Base-by-base conservation (phyloP, 441 rosid genomes). In the Manihot esculenta region DNA sequence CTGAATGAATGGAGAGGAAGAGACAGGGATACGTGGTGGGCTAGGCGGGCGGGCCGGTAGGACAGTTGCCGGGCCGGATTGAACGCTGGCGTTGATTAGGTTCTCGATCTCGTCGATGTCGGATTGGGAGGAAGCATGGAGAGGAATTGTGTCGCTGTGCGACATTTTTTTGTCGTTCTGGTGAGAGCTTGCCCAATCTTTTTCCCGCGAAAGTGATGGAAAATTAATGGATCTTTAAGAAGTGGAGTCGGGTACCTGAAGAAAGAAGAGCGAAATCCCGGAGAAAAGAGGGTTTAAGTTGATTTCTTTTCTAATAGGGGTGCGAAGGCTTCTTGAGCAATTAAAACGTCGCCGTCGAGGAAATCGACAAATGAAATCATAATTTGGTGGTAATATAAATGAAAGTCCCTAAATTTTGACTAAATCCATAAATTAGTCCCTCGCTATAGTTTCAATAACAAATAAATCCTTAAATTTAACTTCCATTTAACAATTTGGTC, bases 81-180 rank as follows among this genome's bases (percentile, higher is more conserved):
- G 90, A 70, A 89, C 87, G 80, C 86, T 84, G 75, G 81, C 87
- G 83, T 86, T 74, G 71, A 92, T 90, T 64, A 92, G 87, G 80
- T 86, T 88, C 79, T 90, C 94, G 84, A 94, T 94, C 88, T 94
- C 99, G 82, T 94, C 99, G 72, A 92, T 92, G 81, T 92, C 99
- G 54, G 97, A 94, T 30, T 94, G 99, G 76, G 97, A 94, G 5
- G 99, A 84, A 2, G 89, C 57, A 58, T 89, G 85, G 69, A 86
- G 92, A 41, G 95, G 97, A 60, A 88, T 62, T 5, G 93, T 88
- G 78, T 94, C 97, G 84, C 86, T 76, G 73, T 80, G 88, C 55
- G 85, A 83, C 97, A 91, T 93, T 67, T 76, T 76, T 26, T 47
- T n/a, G 3, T 66, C 50, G 51, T 10, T 10, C 10, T 3, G 18